Base-by-base conservation (phyloP, 805 yeast genomes). In the Candida gorgasii region DNA sequence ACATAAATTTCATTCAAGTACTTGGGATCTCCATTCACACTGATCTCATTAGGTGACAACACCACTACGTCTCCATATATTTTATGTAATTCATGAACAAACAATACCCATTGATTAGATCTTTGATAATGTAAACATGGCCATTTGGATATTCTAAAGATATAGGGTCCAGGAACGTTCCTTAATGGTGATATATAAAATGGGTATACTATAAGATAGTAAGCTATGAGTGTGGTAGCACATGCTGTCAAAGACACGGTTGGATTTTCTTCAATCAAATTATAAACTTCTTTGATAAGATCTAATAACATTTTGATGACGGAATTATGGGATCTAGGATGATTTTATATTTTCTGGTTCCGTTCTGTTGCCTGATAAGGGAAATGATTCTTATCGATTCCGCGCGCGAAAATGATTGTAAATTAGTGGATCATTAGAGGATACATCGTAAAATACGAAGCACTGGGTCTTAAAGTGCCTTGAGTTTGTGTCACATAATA, bases 11-110 rank as follows among this genome's bases (percentile, higher is more conserved):
- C 79, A 49, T 73, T 75, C 30, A 82, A 49, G 46, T 66, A 75
- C 36, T 69, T 69, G 4, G 69, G 53, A 39, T 81, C 79, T 1
- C 70, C 74, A 34, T 76, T 68, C 34, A 84, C 72, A 38, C 84
- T 80, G 14, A 84, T 65, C 50, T 82, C 89, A 17, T 64, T 60
- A 2, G 89, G 89, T 1, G 80, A 72, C 11, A 84, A 59, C 16
- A 84, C 65, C 4, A 84, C 80, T 3, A 83, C 76, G 6, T 82
- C 74, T 1, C 89, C 90, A 51, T 81, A 81, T 44, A 63, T 56
- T 35, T 55, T 36, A 52, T 84, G 90, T 44, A 82, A 60, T 3
- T 54, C 29, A 43, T 79, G 75, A 2, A 82, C 75, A 6, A 44
- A 48, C 14, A 47, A 30, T 13, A 65, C 57, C 73, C 74, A 69